Evolutionary conservation across 768 basidiomycete genomes (phyloP).

Genomic region (Hericium coralloides): DNA sequence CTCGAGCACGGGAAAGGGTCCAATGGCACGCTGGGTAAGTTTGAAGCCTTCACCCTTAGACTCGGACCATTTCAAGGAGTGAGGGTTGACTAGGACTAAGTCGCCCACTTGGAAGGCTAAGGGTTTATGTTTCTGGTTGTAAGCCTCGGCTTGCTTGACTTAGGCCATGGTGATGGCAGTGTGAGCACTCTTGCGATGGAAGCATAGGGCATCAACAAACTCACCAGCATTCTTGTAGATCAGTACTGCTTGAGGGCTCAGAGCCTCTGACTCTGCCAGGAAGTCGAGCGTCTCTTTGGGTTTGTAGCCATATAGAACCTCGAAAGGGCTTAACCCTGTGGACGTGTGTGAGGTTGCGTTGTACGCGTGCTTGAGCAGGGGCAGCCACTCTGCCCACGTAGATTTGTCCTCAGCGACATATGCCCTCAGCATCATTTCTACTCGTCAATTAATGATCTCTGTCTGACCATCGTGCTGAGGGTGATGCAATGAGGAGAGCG

Average conservation of each 20-base stretch:
- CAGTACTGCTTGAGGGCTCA: neutral
- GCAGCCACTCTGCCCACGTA: neutral
- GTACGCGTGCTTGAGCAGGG: slow-evolving; percentile 2
- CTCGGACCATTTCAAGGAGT: slow-evolving; percentile 11
- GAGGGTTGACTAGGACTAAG: slow-evolving; percentile 15
- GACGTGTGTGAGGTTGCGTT: slow-evolving; percentile 11
- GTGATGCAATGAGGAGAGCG: neutral
- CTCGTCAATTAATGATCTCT: neutral
- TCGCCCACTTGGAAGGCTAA: slow-evolving; percentile 16
- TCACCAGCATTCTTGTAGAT: neutral
- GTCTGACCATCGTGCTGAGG: slow-evolving; percentile 5
- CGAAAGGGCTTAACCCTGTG: slow-evolving; percentile 11
- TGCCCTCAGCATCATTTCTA: neutral
- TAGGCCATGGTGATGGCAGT: slow-evolving; percentile 12
- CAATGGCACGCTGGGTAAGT: slow-evolving; percentile 11
- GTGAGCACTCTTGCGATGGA: slow-evolving; percentile 4
- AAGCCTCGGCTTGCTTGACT: slow-evolving; percentile 4
- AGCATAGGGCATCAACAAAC: neutral
- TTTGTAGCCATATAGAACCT: slow-evolving; percentile 13
- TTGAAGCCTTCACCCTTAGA: slow-evolving; percentile 16
- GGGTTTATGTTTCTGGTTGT: slow-evolving; percentile 10
- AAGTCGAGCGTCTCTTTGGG: neutral
- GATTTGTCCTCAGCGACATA: neutral
- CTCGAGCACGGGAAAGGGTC: slow-evolving; percentile 18
- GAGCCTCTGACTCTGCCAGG: too few species aligned